Evolutionary conservation across 163 green algal species (phyloP), one percentile per base, ranked within the genome.

Genomic region (Scenedesmus sp.): DNA sequence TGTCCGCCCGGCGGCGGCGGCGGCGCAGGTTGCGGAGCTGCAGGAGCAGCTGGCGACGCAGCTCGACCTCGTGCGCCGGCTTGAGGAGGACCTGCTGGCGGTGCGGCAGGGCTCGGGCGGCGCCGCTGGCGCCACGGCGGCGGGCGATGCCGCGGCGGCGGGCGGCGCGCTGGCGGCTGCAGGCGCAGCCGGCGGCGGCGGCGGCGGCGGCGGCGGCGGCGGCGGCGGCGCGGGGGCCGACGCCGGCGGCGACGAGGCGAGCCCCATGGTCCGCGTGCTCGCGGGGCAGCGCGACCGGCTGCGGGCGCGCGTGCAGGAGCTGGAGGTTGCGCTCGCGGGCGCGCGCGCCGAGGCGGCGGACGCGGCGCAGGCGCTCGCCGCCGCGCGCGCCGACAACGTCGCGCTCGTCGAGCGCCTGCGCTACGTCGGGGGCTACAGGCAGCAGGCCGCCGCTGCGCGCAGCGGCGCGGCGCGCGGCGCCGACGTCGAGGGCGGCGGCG

Each of bases 281-380:
- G 90, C 84, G 70, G 83, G 73, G 33, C 94, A 98, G 78, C 76
- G 94, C n/a, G 94, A 98, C 84, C 78, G 94, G 50, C 91, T 97
- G 60, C 78, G 86, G 11, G 63, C 60, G 18, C 77, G 85, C 20
- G 88, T 83, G 15, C 57, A 85, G 31, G 90, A 97, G 82, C 70
- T 97, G 53, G 92, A 97, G 78, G 85, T 91, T 63, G 79, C 91
- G 84, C 83, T 85, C 47, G 42, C 70, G 17, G 64, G 64, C 28
- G 64, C 82, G 9, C 64, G 82, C 20, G 69, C 26, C 28, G 75
- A 85, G 31, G 57, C 74, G 5, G 29, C 62, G 13, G 67, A 70
- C 31, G 74, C 84, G 13, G 67, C 85, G 63, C 72, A 54, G 24
- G 62, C 77, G 26, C 63, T 82, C 26, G 85, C 90, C 31, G 85